Evolutionary conservation across 1,139 yeast genomes (phyloP), one percentile per base, ranked within the genome.

Genomic region (Candida mesenterica): DNA sequence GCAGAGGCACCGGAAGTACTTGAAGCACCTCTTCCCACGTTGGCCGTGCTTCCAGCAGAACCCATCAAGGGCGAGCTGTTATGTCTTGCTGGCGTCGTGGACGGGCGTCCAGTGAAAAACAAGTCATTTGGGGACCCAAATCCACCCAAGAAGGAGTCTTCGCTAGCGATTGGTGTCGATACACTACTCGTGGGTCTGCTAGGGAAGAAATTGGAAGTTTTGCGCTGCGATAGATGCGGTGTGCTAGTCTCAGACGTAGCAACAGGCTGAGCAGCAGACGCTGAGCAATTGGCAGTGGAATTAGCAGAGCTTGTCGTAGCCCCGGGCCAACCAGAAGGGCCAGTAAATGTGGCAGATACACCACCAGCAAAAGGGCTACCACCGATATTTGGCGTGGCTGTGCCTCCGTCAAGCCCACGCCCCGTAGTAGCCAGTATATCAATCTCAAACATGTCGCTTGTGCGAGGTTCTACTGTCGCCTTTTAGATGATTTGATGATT

Each of bases 151-250:
- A 19, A 19, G 9, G 22, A 19, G 22, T 19, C 22, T 6, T 19
- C 22, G 22, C 8, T 19, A 19, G 22, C 9, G 22, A 19, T 19
- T 9, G 22, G 22, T 6, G 22, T 19, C 6, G 22, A 6, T 19
- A 9, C 6, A 14, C 28, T 29, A 14, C 9, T 42, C 44, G 10
- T 24, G 19, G 12, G 19, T 33, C 36, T 29, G 31, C 12, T 26
- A 2, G 52, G 52, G 24, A 48, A 48, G 45, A 48, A 48, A 36
- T 47, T 48, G 33, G 51, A 47, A 5, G 50, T 45, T 31, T 46
- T 39, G 16, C 50, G 19, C 26, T 40, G 48, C 15, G 28, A 25
- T 25, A 25, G 17, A 5, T 25, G 17, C 8, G 28, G 28, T 5
- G 28, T 25, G 10, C 8, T 25, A 10, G 28, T n/a, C 5, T 17